Percentiles rank a stretch among this genome's conserved stretches.
Evolutionary conservation across 2,329 filamentous ascomycete species (phyloP).

Genomic region (Colletotrichum somersetense): DNA sequence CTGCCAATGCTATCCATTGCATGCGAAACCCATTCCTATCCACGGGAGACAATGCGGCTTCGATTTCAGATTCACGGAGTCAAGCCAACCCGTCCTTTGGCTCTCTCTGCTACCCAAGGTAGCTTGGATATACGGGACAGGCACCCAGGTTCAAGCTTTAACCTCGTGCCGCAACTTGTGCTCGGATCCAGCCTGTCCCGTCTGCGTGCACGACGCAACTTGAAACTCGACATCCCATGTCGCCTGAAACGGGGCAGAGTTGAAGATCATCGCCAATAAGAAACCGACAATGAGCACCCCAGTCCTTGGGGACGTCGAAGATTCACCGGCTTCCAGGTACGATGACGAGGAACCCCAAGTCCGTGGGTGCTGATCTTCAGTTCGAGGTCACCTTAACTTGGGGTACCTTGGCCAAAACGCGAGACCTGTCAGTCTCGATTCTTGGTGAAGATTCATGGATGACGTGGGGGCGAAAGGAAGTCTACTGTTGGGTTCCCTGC

Average conservation of each 20-base stretch:
- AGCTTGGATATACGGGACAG: conserved; percentile 2
- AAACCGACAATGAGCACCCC: neutral
- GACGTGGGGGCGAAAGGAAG: neutral
- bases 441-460: neutral
- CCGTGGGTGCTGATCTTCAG: conserved; percentile 29
- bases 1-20: conserved; percentile 19
- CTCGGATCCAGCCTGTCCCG: conserved; percentile 47
- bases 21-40: neutral
- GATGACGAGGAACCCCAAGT: conserved; percentile 28
- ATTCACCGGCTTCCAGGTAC: conserved; percentile 6
- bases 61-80: conserved; percentile 31
- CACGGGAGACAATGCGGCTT: conserved; percentile 13
- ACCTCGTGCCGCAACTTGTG: conserved; percentile 33
- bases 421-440: conserved; percentile 29
- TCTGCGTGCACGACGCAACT: conserved; percentile 43
- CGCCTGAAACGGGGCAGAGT: conserved; percentile 45
- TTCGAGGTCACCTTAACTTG: conserved; percentile 6
- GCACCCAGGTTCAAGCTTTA: conserved; percentile 36
- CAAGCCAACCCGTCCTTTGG: conserved; percentile 1
- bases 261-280: conserved; percentile 16
- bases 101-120: neutral
- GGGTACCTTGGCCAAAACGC: conserved; percentile 25
- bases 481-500: neutral
- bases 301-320: neutral
- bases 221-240: conserved; percentile 45